Base-by-base conservation (phyloP, 2,329 filamentous ascomycete genomes). In the Hypocrella siamensis region DNA sequence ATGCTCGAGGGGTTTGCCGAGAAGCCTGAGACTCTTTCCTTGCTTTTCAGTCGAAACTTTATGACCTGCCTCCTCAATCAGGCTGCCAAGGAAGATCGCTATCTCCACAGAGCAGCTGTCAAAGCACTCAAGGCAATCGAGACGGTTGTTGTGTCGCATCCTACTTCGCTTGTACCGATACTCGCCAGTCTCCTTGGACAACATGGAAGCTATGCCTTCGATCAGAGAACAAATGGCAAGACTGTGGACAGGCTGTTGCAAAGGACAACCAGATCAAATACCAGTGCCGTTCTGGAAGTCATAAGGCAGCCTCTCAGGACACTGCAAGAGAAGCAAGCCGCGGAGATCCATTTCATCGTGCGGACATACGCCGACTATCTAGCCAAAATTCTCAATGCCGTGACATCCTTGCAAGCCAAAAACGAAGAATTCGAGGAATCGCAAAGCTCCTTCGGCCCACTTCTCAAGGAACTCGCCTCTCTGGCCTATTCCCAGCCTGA, bases 31-130 rank as follows among this genome's bases (percentile, higher is more conserved):
- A 67, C 65, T 43, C 69, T 59, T 32, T 64, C 52, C 40, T 63
- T 54, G 7, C 61, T 93, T 1, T 93, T 96, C 50, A 85, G 81
- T 44, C 74, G 76, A 38, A 93, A 93, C 44, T 60, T 94, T 16
- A 75, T 92, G 56, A 68, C 74, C 30, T 88, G 78, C 46, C 58
- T 93, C 28, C 79, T 83, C 54, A 90, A 92, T 49, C 83, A 93
- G 46, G 70, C 85, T 5, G 72, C 78, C 3, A 76, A 80, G 29
- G 64, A 80, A 39, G 80, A 88, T 41, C 69, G 82, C 15, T 85
- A 82, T 44, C 63, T 93, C 11, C 78, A 93, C 53, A 75, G 76
- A 25, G 79, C 82, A 27, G 83, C 88, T 3, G 61, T 76, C 31
- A 82, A 81, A 46, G 72, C 80, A 2, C 56, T 90, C n/a, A 79